Conservation (phyloP, 306 rosid species). For the Acacia melanoxylon region DNA sequence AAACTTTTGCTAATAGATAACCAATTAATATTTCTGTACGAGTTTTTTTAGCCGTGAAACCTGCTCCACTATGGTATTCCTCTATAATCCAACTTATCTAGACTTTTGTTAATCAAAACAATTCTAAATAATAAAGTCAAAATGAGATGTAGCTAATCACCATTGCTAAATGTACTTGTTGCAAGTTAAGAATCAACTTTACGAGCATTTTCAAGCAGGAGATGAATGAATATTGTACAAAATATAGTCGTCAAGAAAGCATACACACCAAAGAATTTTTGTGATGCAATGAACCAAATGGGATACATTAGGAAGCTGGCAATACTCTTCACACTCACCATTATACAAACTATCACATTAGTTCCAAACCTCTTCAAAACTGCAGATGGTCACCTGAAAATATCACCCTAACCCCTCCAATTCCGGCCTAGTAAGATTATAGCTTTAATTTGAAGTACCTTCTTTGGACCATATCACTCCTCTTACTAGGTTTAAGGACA, state of each 20-base stretch:
- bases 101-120: not conserved
- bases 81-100: not conserved
- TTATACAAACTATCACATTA: not conserved
- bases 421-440: not conserved
- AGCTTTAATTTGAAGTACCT: not conserved
- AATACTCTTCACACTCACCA: not conserved
- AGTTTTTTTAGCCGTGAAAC: not conserved
- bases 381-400: not conserved
- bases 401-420: not conserved
- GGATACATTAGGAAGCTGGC: not conserved
- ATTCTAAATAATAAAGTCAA: not conserved
- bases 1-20: not conserved
- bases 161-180: too few species aligned
- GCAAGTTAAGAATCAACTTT: not conserved
- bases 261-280: not conserved
- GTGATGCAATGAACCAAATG: constrained; percentile 13
- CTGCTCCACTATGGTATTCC: not conserved
- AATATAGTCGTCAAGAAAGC: not conserved
- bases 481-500: not conserved
- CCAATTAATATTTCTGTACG: not conserved
- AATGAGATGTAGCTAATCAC: not conserved
- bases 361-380: not conserved
- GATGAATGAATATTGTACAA: not conserved
- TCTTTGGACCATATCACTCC: not conserved
- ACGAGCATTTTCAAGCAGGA: not conserved